Conservation (phyloP, 192 early-diverging fungal species). For the Backusella macrospora region DNA sequence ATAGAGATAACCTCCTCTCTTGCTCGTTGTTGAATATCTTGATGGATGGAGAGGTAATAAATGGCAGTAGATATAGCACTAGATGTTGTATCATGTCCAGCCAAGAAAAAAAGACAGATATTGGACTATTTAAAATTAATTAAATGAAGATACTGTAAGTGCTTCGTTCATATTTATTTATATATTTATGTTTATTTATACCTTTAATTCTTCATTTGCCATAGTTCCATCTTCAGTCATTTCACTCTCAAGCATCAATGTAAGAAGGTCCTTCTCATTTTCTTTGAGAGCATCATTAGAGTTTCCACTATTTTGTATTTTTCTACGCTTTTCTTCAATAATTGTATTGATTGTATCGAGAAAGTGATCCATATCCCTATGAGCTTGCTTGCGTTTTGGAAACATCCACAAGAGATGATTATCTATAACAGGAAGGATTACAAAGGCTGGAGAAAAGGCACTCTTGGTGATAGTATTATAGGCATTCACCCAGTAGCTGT, state of each 20-base stretch:
- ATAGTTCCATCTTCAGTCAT: not conserved
- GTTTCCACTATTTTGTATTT: not conserved
- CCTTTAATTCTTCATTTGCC: conserved; percentile 7
- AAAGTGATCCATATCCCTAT: not conserved
- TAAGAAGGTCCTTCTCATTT: conserved; percentile 2
- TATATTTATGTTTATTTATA: not conserved
- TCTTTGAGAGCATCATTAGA: not conserved
- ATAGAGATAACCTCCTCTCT: conserved; percentile 54
- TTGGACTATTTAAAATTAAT: not conserved
- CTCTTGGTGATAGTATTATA: not conserved
- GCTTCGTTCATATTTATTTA: no score
- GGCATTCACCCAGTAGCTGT: not conserved
- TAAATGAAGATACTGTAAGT: conserved; percentile 21
- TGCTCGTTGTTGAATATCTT: conserved; percentile 56
- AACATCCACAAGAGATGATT: not conserved
- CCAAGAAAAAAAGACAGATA: not conserved
- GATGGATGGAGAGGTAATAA: conserved; percentile 49
- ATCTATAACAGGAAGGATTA: not conserved
- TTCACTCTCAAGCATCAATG: not conserved
- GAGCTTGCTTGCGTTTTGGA: not conserved
- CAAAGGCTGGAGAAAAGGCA: not conserved
- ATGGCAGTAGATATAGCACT: conserved; percentile 51
- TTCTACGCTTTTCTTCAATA: conserved; percentile 17
- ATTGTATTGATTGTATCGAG: not conserved
- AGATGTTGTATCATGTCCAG: conserved; percentile 56